Conservation (phyloP, 306 rosid species). For the Urtica urens region DNA sequence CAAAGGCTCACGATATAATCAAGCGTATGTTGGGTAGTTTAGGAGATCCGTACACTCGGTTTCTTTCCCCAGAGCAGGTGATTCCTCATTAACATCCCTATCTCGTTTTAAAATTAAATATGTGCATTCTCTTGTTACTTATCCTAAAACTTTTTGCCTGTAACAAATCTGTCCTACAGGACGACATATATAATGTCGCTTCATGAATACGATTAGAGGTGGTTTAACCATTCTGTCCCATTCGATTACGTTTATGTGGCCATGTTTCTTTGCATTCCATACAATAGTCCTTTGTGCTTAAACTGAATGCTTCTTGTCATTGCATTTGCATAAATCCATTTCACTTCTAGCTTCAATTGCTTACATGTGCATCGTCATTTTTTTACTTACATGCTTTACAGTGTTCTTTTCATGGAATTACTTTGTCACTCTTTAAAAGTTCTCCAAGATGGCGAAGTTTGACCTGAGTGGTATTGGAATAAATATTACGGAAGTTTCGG, state of each 20-base stretch:
- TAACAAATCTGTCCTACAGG: no score
- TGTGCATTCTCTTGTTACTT: no score
- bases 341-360: neutral
- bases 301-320: no score
- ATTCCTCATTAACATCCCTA: neutral
- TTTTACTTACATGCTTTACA: constrained; percentile 21
- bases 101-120: no score
- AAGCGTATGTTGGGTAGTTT: constrained; percentile 72
- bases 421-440: constrained; percentile 44
- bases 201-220: no score
- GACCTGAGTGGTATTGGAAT: constrained; percentile 97
- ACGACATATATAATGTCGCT: no score
- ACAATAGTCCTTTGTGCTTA: no score
- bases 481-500: constrained; percentile 84
- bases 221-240: no score
- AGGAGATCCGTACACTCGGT: constrained; percentile 94
- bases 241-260: no score
- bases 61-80: constrained; percentile 84
- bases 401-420: constrained; percentile 29
- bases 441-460: constrained; percentile 99
- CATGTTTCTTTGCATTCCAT: no score
- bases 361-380: constrained; percentile 8
- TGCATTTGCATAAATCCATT: no score
- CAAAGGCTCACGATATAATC: constrained; percentile 79
- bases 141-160: no score